phyloP scores from a whole-genome alignment of 177 flowering plant genomes.

The Vitis hybrid region DNA sequence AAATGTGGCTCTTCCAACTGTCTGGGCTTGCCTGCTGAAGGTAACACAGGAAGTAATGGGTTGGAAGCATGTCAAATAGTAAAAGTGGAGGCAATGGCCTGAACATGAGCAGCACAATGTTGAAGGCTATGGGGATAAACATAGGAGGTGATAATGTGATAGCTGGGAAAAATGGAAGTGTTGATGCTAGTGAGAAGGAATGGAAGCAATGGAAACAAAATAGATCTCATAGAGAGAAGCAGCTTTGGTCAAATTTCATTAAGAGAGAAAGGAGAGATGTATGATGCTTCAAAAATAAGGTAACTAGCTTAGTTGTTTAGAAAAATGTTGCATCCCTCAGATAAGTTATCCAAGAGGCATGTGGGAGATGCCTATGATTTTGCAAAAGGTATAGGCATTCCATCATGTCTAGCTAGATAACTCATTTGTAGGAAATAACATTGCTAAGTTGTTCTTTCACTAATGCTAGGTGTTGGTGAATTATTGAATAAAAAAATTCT shows the following conservation, averaged over 20 bases:
- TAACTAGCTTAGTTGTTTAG: conserved; percentile 13
- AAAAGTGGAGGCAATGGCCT: conserved; percentile 63
- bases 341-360: no score
- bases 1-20: conserved; percentile 60
- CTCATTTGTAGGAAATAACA: no score
- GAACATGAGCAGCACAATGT: conserved; percentile 51
- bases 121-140: conserved; percentile 47
- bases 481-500: no score
- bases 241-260: conserved; percentile 68
- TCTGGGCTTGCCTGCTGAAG: conserved; percentile 41
- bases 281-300: conserved; percentile 70
- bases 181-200: conserved; percentile 33
- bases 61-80: conserved; percentile 73
- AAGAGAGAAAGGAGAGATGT: conserved; percentile 57
- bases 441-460: no score
- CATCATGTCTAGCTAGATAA: no score
- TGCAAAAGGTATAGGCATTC: no score
- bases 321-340: no score
- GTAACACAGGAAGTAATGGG: conserved; percentile 46
- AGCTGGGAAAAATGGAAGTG: conserved; percentile 42
- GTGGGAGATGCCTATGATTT: no score
- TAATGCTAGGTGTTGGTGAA: no score
- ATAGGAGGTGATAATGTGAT: conserved; percentile 49
- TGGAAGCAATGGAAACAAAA: conserved; percentile 38
- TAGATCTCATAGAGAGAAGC: conserved; percentile 63